A percentile compares a stretch with the other conserved stretches of the same genome.
These are phyloP conservation scores for Tephrocybe sp. DNA, from an alignment of 768 basidiomycete genomes.

Conservation along the genomic window DNA sequence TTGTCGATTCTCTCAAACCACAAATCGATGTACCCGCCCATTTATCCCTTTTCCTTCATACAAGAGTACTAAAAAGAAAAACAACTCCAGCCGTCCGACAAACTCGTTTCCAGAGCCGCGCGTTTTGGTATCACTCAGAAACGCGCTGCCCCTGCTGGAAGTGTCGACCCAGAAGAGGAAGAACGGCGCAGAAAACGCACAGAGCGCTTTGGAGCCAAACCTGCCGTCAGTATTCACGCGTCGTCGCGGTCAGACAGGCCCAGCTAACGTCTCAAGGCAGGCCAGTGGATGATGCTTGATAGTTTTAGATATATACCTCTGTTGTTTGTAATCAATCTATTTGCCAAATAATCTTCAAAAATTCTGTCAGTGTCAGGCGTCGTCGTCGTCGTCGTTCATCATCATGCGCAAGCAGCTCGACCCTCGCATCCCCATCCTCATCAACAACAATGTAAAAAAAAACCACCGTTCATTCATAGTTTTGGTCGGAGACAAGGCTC, in stretches of 20 bases:
- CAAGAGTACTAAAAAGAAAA: too few relatives aligned
- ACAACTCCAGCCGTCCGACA: constrained; percentile 41
- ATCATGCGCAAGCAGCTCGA: constrained; percentile 86
- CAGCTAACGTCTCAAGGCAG: background rate
- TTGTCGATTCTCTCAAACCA: constrained; percentile 38
- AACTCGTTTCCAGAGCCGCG: constrained; percentile 49
- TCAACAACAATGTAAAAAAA: constrained; percentile 89
- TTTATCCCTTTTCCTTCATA: background rate
- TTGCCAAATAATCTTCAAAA: constrained; percentile 9
- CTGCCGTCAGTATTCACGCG: constrained; percentile 1
- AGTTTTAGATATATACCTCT: too few relatives aligned
- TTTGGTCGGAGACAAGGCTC: constrained; percentile 89
- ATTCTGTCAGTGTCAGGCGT: too few relatives aligned
- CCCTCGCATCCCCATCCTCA: constrained; percentile 87
- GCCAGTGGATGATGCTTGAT: too few relatives aligned
- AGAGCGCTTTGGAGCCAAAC: constrained; percentile 51
- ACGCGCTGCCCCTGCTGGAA: constrained; percentile 33
- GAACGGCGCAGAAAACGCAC: constrained; percentile 61
- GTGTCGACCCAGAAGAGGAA: constrained; percentile 55
- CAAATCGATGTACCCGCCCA: constrained; percentile 18
- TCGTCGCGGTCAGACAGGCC: background rate
- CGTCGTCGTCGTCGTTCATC: too few relatives aligned
- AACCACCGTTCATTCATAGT: constrained; percentile 96
- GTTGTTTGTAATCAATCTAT: constrained; percentile 6
- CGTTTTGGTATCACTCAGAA: constrained; percentile 50